These are phyloP conservation scores for Fusarium subglutinans DNA, from an alignment of 2,329 filamentous ascomycete genomes.

Conservation along the genomic window DNA sequence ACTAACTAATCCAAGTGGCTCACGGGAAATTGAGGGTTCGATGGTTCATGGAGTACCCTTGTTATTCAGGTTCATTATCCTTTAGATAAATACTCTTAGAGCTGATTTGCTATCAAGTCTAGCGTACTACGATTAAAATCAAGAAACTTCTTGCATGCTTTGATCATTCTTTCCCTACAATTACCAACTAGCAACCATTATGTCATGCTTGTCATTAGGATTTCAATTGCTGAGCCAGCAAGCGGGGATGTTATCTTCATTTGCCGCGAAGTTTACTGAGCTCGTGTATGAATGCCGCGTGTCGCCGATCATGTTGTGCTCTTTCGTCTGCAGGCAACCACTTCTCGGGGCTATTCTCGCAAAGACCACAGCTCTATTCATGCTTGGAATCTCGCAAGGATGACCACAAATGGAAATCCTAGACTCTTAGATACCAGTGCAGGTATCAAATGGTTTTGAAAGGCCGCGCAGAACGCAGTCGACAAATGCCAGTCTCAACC, in stretches of 20 bases:
- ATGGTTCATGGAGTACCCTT: neutral
- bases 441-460: neutral
- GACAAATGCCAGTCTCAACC: neutral
- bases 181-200: neutral
- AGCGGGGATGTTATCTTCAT: neutral
- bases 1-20: neutral
- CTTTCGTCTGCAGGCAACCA: neutral
- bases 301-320: neutral
- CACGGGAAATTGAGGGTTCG: too few species aligned
- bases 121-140: neutral
- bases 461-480: accelerated
- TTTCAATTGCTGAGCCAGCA: neutral
- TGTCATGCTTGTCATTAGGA: neutral
- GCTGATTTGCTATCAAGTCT: too few species aligned
- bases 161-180: neutral
- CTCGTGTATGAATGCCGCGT: neutral
- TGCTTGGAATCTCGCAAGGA: neutral
- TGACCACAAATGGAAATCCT: too few species aligned
- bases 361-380: accelerated
- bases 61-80: neutral
- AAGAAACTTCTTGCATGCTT: neutral
- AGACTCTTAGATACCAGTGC: accelerated
- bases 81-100: too few species aligned
- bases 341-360: neutral
- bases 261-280: too few species aligned